phyloP scores from a whole-genome alignment of 345 rosid genomes.

The Lenwebbia sp. region DNA sequence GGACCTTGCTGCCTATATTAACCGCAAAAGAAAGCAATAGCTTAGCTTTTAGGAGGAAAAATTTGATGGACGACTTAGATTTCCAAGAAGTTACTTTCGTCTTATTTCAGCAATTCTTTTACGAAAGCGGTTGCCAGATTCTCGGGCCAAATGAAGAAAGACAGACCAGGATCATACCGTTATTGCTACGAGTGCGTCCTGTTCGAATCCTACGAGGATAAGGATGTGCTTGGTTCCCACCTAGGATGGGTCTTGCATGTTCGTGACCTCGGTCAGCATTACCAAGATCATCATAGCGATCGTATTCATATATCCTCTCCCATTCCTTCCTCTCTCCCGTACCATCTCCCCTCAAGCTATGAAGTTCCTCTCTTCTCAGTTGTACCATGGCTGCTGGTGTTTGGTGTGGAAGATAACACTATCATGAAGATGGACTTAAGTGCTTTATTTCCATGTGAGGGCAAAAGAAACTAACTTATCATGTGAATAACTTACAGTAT shows the following conservation, averaged over 20 bases:
- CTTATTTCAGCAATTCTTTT: not conserved
- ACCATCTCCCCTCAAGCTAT: slow-evolving; percentile 30
- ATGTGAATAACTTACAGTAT: slow-evolving; percentile 15
- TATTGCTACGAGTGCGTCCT: slow-evolving; percentile 12
- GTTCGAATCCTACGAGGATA: slow-evolving; percentile 53
- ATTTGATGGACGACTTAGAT: not conserved
- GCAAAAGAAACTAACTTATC: not conserved
- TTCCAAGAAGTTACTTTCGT: not conserved
- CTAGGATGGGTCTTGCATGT: slow-evolving; percentile 30
- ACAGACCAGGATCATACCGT: slow-evolving; percentile 10
- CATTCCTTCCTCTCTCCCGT: slow-evolving; percentile 34
- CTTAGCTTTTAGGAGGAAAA: not conserved
- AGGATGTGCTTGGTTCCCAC: slow-evolving; percentile 31
- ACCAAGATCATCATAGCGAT: slow-evolving; percentile 42
- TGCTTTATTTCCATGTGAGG: not conserved
- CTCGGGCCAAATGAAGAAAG: not conserved
- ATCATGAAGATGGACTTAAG: not conserved
- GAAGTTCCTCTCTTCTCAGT: slow-evolving; percentile 38
- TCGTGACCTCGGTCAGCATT: slow-evolving; percentile 25
- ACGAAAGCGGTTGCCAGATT: not conserved
- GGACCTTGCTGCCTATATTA: not conserved
- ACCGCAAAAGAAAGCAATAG: not conserved
- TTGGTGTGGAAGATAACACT: slow-evolving; percentile 41
- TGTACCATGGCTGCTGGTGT: slow-evolving; percentile 31
- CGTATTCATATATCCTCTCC: slow-evolving; percentile 51